These are phyloP conservation scores for Cryptococcus sp. DNA, from an alignment of 1,284 basidiomycete species.

Conservation along the genomic window DNA sequence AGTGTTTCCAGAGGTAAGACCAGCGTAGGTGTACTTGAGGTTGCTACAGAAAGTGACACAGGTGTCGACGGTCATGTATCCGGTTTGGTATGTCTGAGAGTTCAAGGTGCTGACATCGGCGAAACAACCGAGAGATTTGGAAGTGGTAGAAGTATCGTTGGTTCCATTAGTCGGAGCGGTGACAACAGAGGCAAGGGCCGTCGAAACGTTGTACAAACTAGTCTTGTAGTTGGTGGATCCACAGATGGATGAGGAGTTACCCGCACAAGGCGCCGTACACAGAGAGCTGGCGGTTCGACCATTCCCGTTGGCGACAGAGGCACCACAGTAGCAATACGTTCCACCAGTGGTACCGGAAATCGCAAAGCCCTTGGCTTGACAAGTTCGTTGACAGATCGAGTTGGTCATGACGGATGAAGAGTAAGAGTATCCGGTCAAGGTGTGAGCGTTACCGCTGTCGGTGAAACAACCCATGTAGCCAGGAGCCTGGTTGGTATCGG, in stretches of 20 bases:
- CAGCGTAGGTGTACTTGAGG: conserved; percentile 14
- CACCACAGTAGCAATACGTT: conserved; percentile 21
- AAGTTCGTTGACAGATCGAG: conserved; percentile 8
- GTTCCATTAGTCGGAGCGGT: neutral
- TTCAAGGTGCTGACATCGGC: neutral
- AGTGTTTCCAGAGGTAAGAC: conserved; percentile 11
- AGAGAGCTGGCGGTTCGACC: neutral
- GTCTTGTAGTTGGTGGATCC: neutral
- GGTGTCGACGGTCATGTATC: conserved; percentile 9
- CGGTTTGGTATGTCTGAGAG: neutral
- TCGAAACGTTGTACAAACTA: neutral
- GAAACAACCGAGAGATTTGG: neutral
- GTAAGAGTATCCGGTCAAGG: neutral
- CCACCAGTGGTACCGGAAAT: conserved; percentile 18
- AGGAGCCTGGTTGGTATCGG: conserved; percentile 8
- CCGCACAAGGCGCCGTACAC: neutral
- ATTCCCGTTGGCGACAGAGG: neutral
- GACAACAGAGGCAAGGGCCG: neutral
- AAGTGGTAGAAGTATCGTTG: neutral
- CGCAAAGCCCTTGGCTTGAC: conserved; percentile 11
- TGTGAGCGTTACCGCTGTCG: neutral
- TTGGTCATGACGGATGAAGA: conserved; percentile 10
- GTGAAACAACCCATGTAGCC: conserved; percentile 29
- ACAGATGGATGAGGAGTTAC: neutral
- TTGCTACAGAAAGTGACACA: conserved; percentile 7